Evolutionary conservation across 371 early-diverging fungal genomes (phyloP), one percentile per base, ranked within the genome.

Genomic region (Mucor saturninus): DNA sequence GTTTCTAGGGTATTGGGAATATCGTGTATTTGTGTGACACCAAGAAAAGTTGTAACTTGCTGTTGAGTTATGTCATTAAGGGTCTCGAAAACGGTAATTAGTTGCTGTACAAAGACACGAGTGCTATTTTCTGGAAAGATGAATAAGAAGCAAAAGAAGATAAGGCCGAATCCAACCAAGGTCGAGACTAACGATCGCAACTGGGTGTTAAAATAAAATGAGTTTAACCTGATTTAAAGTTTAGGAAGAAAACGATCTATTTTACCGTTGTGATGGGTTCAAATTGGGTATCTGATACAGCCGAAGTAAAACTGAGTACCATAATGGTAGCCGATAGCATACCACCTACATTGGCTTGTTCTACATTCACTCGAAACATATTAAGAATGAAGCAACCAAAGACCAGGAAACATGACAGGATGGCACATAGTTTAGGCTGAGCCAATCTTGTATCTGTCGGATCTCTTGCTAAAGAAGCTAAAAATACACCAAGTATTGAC

Each of bases 281-380:
- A 62, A 75, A 80, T 28, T 64, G 37, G 21, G 35, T 56, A n/a
- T 74, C 59, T 4, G 31, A 51, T 8, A 81, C 72, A 40, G 78
- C 76, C 5, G 66, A 49, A 13, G 76, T 74, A 1, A 81, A 38
- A 57, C 72, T 72, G 42, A 81, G 60, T 4, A 73, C 73, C 64
- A 81, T 73, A 28, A 81, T 76, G 1, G 76, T 71, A 10, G 76
- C 81, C 28, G 81, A 74, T 8, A 81, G 56, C 73, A 80, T 77
- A 72, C 76, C 81, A 53, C 78, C 81, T 11, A 76, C 68, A 56
- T 81, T 81, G 10, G 75, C 76, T 61, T 81, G 78, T 8, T 77
- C 76, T 2, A 76, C 68, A 61, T 69, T 76, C 30, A 67, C 75
- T 32, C 81, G 73, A 60, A 75, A 58, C 29, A 75, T 69, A 32